Percentiles rank a stretch among this genome's conserved stretches.
Evolutionary conservation across 2,329 filamentous ascomycete species (phyloP).

Genomic region (Cytospora piceicola): DNA sequence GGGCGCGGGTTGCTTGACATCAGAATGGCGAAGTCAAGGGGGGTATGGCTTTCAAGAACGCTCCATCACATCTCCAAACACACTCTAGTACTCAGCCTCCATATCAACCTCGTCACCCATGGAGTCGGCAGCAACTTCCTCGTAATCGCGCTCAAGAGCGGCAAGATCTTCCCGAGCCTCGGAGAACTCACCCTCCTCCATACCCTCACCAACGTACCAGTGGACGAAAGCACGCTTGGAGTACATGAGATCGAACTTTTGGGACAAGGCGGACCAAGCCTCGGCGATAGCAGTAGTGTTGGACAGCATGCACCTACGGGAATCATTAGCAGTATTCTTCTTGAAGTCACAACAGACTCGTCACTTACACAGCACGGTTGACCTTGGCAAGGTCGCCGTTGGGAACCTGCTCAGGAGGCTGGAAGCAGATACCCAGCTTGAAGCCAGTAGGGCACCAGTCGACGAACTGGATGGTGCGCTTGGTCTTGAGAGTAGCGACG

Average conservation of each 20-base stretch:
- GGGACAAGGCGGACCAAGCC: conserved; percentile 93
- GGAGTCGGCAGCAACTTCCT: conserved; percentile 96
- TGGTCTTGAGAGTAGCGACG: conserved; percentile 97
- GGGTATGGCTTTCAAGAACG: conserved; percentile 27
- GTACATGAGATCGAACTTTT: conserved; percentile 99
- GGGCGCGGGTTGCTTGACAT: conserved; percentile 16
- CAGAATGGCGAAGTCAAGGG: conserved; percentile 26
- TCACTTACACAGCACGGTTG: conserved; percentile 91
- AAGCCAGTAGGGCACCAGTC: conserved; percentile 99
- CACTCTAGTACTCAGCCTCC: conserved; percentile 86
- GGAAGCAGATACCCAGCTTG: conserved; percentile 99
- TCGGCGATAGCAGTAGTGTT: conserved; percentile 99
- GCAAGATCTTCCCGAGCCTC: conserved; percentile 98
- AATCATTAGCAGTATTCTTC: conserved; percentile 1
- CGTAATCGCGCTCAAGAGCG: conserved; percentile 96
- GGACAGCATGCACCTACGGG: conserved; percentile 86
- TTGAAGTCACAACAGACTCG: not conserved
- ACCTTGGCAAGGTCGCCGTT: conserved; percentile 98
- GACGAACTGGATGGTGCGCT: conserved; percentile 98
- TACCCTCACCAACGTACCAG: conserved; percentile 99
- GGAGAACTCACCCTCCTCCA: conserved; percentile 99
- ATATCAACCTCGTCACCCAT: conserved; percentile 82
- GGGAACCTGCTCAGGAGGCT: conserved; percentile 92
- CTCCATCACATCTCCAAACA: conserved; percentile 27
- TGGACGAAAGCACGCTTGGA: conserved; percentile 99